phyloP scores from a whole-genome alignment of 129 eudicot species.

The Logfia minima region DNA sequence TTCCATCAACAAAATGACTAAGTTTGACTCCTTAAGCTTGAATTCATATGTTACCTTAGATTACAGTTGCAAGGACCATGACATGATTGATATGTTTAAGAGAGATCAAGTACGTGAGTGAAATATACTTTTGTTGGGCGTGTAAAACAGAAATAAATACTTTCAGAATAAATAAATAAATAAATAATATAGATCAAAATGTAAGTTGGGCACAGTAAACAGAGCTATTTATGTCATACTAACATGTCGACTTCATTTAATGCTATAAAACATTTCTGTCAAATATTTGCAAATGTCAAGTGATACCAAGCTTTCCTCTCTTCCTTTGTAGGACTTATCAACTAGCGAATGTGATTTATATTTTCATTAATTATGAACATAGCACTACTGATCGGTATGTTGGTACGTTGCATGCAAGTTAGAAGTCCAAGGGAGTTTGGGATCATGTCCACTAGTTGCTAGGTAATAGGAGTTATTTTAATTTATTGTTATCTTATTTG shows the following conservation, averaged over 20 bases:
- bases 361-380: background rate
- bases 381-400: background rate
- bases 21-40: background rate
- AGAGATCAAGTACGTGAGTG: background rate
- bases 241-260: no score
- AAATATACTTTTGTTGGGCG: background rate
- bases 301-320: background rate
- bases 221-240: background rate
- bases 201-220: background rate
- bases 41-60: background rate
- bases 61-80: background rate
- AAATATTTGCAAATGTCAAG: background rate
- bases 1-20: background rate
- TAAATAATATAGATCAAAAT: background rate
- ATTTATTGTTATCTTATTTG: no score
- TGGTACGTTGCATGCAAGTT: no score
- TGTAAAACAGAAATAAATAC: no score
- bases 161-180: no score
- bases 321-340: background rate
- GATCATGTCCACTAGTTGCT: no score
- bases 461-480: no score
- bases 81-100: background rate
- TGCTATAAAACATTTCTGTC: no score
- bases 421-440: no score
- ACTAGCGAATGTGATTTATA: background rate